Evolutionary conservation across 768 basidiomycete genomes (phyloP).

Genomic region (Lactarius tabidus): DNA sequence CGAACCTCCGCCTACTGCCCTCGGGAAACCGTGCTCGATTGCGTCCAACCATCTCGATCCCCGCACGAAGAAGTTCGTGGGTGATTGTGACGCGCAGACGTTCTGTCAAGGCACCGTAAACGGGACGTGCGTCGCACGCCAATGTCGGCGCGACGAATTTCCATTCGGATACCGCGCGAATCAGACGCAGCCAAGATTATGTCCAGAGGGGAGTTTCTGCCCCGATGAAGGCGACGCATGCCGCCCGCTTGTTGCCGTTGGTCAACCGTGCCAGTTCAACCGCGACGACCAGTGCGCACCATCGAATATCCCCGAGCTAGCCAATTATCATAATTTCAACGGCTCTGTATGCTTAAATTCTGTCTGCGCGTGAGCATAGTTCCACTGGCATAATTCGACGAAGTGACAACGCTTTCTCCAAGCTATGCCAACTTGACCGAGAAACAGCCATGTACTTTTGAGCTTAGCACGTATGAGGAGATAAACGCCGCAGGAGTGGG

Average conservation of each 20-base stretch:
- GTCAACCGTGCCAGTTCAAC: constrained; percentile 24
- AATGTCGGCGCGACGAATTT: constrained; percentile 24
- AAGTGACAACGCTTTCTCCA: neutral
- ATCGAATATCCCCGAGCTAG: constrained; percentile 6
- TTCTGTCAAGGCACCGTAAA: constrained; percentile 20
- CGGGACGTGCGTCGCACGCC: constrained; percentile 22
- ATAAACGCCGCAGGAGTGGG: constrained; percentile 9
- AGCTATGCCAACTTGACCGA: constrained; percentile 41
- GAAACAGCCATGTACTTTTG: constrained; percentile 37
- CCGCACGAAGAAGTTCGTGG: constrained; percentile 16
- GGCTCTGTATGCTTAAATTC: constrained; percentile 22
- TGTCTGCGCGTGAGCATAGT: constrained; percentile 21
- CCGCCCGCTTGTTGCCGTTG: constrained; percentile 16
- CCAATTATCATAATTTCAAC: constrained; percentile 14
- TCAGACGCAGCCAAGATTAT: constrained; percentile 16
- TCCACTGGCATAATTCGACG: constrained; percentile 1
- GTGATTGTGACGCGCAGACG: constrained; percentile 24
- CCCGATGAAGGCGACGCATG: constrained; percentile 25
- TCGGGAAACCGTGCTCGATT: constrained; percentile 17
- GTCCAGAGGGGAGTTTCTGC: constrained; percentile 21
- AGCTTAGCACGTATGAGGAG: constrained; percentile 38
- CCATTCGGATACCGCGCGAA: constrained; percentile 14
- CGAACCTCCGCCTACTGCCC: neutral
- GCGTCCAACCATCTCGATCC: constrained; percentile 24
- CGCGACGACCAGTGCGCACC: constrained; percentile 25